Base-by-base conservation (phyloP, 2,329 filamentous ascomycete genomes). In the Ophiognomonia clavigignenti-juglandacearum region DNA sequence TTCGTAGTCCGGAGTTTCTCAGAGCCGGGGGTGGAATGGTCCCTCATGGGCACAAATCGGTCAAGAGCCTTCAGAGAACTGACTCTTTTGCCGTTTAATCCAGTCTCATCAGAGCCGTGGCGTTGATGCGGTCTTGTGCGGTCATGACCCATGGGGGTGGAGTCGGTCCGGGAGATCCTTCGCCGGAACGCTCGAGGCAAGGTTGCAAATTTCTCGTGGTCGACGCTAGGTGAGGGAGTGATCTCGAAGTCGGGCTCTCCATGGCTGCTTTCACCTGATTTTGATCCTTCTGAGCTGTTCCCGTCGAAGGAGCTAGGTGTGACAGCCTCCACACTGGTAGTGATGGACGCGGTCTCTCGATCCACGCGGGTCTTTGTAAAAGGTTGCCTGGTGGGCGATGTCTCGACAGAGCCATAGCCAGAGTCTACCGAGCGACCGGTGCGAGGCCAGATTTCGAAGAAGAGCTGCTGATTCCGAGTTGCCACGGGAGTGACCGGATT, bases 11-110 rank as follows among this genome's bases (percentile, higher is more conserved):
- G 68, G 50, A 73, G 76, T 41, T 67, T 71, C 43, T 79, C 71
- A 3, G 63, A 59, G 3, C 60, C 45, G 8, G 69, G 59, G 16
- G 64, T 60, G 1, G 52, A 50, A 13, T 56, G 51, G 29, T 70
- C 62, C 49, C 74, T 64, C 8, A 60, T 59, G 11, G 77, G 72
- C 4, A 81, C 64, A 53, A 78, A 81, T 39, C 77, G 72, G 53
- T 81, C 75, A 3, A 68, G 62, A 5, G 50, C 50, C 8, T 56
- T 59, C 10, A 62, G 27, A 7, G 57, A 57, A 11, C 38, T 39
- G 34, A 24, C 38, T 24, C 42, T 48, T 1, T 32, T 26, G 10
- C 23, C 32, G 27, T 24, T 48, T 34, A 51, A n/a, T 13, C 16
- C 41, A 13, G 41, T 51, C 14, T 24, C 39, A 26, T 51, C 46